A percentile compares a stretch with the other conserved stretches of the same genome.
These are phyloP conservation scores for Macadamia tetraphylla DNA, from an alignment of 164 flowering plant genomes.

Conservation along the genomic window DNA sequence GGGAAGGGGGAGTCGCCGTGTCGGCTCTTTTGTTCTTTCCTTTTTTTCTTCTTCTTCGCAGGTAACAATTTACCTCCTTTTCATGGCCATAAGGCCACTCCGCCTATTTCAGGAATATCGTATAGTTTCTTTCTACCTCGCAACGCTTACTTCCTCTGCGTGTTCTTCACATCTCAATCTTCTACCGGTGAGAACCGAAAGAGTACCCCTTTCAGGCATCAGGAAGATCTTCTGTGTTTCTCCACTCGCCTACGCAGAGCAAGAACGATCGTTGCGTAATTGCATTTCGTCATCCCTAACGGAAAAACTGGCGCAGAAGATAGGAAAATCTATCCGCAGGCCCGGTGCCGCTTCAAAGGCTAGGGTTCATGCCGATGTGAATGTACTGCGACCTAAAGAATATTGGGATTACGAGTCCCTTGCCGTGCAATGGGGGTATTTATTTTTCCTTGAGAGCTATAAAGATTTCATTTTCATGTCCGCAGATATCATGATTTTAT, in stretches of 20 bases:
- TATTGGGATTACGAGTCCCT: slow-evolving; percentile 96
- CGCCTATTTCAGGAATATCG: slow-evolving; percentile 22
- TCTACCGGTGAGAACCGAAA: not conserved
- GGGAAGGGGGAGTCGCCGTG: too few species aligned
- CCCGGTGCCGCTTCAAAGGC: slow-evolving; percentile 93
- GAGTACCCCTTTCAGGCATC: slow-evolving; percentile 12
- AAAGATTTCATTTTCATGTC: too few species aligned
- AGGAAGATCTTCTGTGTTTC: slow-evolving; percentile 24
- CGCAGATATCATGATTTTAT: not conserved
- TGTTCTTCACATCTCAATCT: not conserved
- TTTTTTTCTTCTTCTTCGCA: too few species aligned
- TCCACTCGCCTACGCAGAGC: slow-evolving; percentile 14
- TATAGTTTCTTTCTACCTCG: slow-evolving; percentile 8
- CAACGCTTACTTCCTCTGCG: slow-evolving; percentile 3
- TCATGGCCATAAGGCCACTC: slow-evolving; percentile 75
- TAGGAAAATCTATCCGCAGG: slow-evolving; percentile 75
- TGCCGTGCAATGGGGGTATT: slow-evolving; percentile 93
- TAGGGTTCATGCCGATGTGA: slow-evolving; percentile 84
- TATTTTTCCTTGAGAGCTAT: not conserved
- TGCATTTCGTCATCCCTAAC: slow-evolving; percentile 12
- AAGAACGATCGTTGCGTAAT: slow-evolving; percentile 2
- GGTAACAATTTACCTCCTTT: slow-evolving; percentile 4
- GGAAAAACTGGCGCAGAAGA: slow-evolving; percentile 87
- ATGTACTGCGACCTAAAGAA: slow-evolving; percentile 83
- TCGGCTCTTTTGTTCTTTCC: too few species aligned